phyloP scores from a whole-genome alignment of 202 grass and related monocot species.

The Carex sylvatica region DNA sequence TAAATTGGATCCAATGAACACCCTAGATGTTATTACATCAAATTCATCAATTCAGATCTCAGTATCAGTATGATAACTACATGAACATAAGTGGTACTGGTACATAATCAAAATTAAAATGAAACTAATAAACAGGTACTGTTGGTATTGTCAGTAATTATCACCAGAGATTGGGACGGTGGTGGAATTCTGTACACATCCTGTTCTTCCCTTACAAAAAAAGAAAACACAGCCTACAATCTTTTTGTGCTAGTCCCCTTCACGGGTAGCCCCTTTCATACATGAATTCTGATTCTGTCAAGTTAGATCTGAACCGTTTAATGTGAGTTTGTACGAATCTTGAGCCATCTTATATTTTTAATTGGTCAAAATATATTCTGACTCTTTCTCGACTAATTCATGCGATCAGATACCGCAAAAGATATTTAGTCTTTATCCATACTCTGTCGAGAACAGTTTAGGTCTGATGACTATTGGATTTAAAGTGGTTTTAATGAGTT shows the following conservation, averaged over 20 bases:
- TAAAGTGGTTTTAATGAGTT: too few species aligned
- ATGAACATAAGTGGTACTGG: not conserved
- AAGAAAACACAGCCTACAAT: constrained; percentile 21
- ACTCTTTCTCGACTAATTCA: too few species aligned
- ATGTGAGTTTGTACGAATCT: too few species aligned
- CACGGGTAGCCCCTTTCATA: not conserved
- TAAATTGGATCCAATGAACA: too few species aligned
- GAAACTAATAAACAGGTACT: not conserved
- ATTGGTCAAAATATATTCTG: too few species aligned
- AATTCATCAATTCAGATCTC: not conserved
- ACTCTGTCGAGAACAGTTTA: too few species aligned
- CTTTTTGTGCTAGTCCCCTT: constrained; percentile 8
- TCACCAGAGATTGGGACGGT: constrained; percentile 17
- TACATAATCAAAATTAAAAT: not conserved
- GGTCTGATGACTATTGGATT: too few species aligned
- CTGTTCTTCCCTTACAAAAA: not conserved
- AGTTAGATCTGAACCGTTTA: too few species aligned
- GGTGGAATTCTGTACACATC: constrained; percentile 19
- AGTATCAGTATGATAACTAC: not conserved
- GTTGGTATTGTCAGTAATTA: not conserved
- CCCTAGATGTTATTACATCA: not conserved
- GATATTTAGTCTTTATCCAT: too few species aligned
- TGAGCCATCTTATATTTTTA: too few species aligned
- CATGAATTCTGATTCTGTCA: too few species aligned
- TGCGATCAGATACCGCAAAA: too few species aligned